A percentile compares a stretch with the other conserved stretches of the same genome.
These are phyloP conservation scores for Xylariaceae sp. DNA, from an alignment of 2,329 filamentous ascomycete species.

Conservation along the genomic window DNA sequence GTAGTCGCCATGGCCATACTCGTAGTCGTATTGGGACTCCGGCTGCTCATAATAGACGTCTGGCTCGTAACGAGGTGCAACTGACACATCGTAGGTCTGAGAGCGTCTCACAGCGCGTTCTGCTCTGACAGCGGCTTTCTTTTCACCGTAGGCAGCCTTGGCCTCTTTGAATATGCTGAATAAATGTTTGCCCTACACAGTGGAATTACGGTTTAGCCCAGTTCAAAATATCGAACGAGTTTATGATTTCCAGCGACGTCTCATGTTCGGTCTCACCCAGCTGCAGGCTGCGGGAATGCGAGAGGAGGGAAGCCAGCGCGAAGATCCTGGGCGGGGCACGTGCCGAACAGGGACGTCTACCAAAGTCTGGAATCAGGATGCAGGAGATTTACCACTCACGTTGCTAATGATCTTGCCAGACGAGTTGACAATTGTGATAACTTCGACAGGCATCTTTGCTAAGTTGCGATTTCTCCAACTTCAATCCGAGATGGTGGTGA, in stretches of 20 bases:
- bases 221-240: background rate
- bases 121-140: constrained; percentile 75
- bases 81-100: constrained; percentile 48
- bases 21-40: constrained; percentile 20
- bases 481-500: too few relatives aligned
- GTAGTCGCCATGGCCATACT: constrained; percentile 23
- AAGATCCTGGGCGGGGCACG: background rate
- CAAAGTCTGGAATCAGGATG: background rate
- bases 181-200: constrained; percentile 75
- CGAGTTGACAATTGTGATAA: constrained; percentile 31
- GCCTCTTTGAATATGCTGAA: constrained; percentile 90
- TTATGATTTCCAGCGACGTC: background rate
- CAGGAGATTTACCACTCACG: constrained; percentile 22
- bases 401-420: constrained; percentile 33
- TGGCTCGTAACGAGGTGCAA: constrained; percentile 25
- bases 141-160: constrained; percentile 80
- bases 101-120: constrained; percentile 58
- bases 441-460: constrained; percentile 27
- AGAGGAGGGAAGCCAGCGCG: background rate
- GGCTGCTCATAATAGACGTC: constrained; percentile 9
- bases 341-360: constrained; percentile 5
- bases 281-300: background rate
- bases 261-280: background rate
- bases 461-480: background rate
- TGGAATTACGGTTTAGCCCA: constrained; percentile 2